Evolutionary conservation across 2,329 filamentous ascomycete genomes (phyloP).

Genomic region (Ophiostoma novo-ulmi): DNA sequence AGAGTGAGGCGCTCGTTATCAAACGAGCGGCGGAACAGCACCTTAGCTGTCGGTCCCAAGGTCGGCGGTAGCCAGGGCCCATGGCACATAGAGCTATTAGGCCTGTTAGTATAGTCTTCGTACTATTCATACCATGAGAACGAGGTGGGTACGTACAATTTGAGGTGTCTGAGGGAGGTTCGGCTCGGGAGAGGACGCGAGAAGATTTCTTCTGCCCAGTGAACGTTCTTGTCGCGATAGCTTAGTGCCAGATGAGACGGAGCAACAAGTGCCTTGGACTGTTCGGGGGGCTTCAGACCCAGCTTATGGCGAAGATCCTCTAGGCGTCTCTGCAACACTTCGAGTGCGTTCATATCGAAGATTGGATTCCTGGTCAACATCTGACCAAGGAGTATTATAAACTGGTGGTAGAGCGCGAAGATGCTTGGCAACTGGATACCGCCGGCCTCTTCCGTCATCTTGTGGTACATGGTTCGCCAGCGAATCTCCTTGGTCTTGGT

Average conservation of each 20-base stretch:
- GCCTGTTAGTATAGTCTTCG: slow-evolving; percentile 27
- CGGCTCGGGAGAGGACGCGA: slow-evolving; percentile 48
- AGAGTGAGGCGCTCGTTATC: slow-evolving; percentile 52
- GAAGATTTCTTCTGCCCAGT: slow-evolving; percentile 60
- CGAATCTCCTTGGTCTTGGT: slow-evolving; percentile 44
- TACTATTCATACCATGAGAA: background rate
- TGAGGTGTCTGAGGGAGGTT: slow-evolving; percentile 44
- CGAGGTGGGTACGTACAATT: slow-evolving; percentile 21
- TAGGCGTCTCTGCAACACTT: slow-evolving; percentile 45
- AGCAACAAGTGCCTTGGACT: slow-evolving; percentile 33
- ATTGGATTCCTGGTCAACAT: slow-evolving; percentile 51
- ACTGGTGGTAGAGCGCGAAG: slow-evolving; percentile 54
- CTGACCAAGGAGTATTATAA: slow-evolving; percentile 45
- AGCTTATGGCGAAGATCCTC: slow-evolving; percentile 49
- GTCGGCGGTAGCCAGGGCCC: slow-evolving; percentile 44
- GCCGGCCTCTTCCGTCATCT: slow-evolving; percentile 49
- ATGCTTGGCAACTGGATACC: slow-evolving; percentile 47
- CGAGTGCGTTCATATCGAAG: slow-evolving; percentile 53
- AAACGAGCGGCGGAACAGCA: slow-evolving; percentile 55
- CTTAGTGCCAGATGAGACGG: slow-evolving; percentile 32
- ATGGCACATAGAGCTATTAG: slow-evolving; percentile 40
- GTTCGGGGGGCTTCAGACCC: slow-evolving; percentile 37
- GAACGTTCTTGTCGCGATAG: slow-evolving; percentile 32
- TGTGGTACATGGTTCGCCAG: slow-evolving; percentile 56
- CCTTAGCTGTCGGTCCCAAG: slow-evolving; percentile 45